phyloP scores from a whole-genome alignment of 352 stramenopile species.

The Globisporangium cylindrosporum region DNA sequence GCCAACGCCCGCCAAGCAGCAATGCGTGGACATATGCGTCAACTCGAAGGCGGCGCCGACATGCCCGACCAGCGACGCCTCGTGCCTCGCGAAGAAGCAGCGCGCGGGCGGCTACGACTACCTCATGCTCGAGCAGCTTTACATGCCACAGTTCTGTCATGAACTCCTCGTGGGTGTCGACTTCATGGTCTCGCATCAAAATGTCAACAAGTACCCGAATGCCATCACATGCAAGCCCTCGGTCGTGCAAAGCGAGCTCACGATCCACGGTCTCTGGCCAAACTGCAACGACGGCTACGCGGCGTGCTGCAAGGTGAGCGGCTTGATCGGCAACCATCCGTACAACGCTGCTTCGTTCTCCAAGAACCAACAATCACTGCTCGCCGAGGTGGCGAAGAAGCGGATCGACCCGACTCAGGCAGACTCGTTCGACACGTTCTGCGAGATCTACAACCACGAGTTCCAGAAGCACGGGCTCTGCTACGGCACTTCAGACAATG shows the following conservation, averaged over 20 bases:
- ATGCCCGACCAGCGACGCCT: constrained; percentile 37
- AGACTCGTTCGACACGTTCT: constrained; percentile 58
- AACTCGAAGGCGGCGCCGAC: constrained; percentile 48
- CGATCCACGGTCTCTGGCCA: constrained; percentile 70
- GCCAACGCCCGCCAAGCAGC: constrained; percentile 32
- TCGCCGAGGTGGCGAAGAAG: no score
- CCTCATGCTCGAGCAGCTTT: constrained; percentile 73
- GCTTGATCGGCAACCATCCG: no score
- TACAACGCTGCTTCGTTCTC: no score
- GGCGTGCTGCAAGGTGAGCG: no score
- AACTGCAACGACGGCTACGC: constrained; percentile 66
- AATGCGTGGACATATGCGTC: constrained; percentile 73
- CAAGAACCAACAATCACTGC: no score
- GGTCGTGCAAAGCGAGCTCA: constrained; percentile 45
- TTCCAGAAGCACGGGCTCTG: constrained; percentile 2
- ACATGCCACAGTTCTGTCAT: constrained; percentile 76
- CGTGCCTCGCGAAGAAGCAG: constrained; percentile 62
- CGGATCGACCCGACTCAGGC: constrained; percentile 41
- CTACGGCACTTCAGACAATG: background rate
- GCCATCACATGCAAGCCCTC: constrained; percentile 40
- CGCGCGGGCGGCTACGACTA: constrained; percentile 47
- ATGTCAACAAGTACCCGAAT: constrained; percentile 59
- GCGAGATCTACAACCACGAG: constrained; percentile 21
- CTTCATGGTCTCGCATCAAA: constrained; percentile 68
- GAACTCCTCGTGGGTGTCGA: constrained; percentile 65